These are phyloP conservation scores for Fusarium scirpi DNA, from an alignment of 2,329 filamentous ascomycete genomes.

Conservation along the genomic window DNA sequence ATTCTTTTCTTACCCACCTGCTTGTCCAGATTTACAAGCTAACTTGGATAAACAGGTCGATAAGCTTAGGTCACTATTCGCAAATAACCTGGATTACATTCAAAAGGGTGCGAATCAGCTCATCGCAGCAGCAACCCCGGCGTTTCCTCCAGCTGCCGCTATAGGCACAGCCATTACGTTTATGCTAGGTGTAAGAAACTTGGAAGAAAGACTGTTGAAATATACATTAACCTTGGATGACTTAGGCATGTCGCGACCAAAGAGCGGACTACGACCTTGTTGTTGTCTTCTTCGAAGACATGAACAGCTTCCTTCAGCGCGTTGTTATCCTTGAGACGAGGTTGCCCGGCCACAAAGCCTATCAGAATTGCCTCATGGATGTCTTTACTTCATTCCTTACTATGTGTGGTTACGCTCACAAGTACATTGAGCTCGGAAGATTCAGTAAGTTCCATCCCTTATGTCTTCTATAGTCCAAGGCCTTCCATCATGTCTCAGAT, in stretches of 20 bases:
- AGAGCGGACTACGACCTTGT: constrained; percentile 55
- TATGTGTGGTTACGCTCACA: constrained; percentile 51
- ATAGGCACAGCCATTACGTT: constrained; percentile 52
- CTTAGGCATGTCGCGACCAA: constrained; percentile 46
- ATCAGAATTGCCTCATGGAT: constrained; percentile 52
- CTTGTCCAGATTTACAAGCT: no score
- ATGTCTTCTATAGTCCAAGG: accelerated
- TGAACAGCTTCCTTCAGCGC: constrained; percentile 53
- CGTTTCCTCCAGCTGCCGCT: constrained; percentile 51
- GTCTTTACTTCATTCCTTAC: constrained; percentile 52
- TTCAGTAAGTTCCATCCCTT: constrained; percentile 34
- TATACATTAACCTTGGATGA: not conserved
- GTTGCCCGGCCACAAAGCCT: constrained; percentile 48
- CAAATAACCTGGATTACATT: constrained; percentile 47
- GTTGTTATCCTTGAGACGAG: constrained; percentile 51
- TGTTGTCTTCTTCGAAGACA: constrained; percentile 54
- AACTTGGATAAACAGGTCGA: constrained; percentile 37
- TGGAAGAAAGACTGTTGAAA: no score
- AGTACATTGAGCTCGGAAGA: constrained; percentile 51
- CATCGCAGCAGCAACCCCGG: constrained; percentile 46
- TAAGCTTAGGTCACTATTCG: constrained; percentile 48
- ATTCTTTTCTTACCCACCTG: no score
- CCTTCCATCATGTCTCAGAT: no score
- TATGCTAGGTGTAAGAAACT: constrained; percentile 34
- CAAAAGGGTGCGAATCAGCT: constrained; percentile 49